These are phyloP conservation scores for Serendipita vermifera DNA, from an alignment of 768 basidiomycete genomes.

Conservation along the genomic window DNA sequence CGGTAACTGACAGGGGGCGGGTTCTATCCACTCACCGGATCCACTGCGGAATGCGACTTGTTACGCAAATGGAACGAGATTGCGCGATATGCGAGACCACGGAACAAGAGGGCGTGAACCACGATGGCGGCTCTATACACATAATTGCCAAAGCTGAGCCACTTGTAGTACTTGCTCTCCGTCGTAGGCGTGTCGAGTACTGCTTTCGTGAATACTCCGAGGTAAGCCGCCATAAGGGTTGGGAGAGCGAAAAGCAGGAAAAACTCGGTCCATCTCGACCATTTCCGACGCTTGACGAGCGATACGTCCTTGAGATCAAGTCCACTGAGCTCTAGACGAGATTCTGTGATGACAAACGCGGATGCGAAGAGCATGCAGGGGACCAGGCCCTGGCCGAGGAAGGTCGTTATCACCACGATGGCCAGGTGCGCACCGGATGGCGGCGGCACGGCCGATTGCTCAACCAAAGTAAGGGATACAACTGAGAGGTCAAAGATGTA, in stretches of 20 bases:
- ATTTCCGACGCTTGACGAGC: not conserved
- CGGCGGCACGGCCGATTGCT: not conserved
- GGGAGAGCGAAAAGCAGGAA: slow-evolving; percentile 1
- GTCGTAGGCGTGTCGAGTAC: not conserved
- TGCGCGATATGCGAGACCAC: not conserved
- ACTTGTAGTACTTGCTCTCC: not conserved
- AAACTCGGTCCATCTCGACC: not conserved
- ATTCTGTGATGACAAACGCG: not conserved
- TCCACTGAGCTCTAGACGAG: not conserved
- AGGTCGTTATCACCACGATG: not conserved
- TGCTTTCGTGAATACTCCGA: not conserved
- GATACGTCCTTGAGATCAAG: not conserved
- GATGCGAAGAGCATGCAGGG: slow-evolving; percentile 4
- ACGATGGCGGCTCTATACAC: slow-evolving; percentile 1
- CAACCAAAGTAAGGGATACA: not conserved
- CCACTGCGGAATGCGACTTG: not conserved
- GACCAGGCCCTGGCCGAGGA: not conserved
- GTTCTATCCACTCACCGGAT: not conserved
- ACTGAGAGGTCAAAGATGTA: not conserved
- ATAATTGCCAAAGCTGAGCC: not conserved
- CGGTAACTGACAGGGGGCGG: too few species aligned
- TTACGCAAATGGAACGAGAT: slow-evolving; percentile 2
- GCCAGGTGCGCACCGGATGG: not conserved
- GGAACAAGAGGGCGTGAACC: slow-evolving; percentile 1
- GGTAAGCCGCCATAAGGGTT: not conserved